Percentiles rank a stretch among this genome's conserved stretches.
These are phyloP conservation scores for Cladosporium sp. DNA, from an alignment of 2,329 filamentous ascomycete species.

Conservation along the genomic window DNA sequence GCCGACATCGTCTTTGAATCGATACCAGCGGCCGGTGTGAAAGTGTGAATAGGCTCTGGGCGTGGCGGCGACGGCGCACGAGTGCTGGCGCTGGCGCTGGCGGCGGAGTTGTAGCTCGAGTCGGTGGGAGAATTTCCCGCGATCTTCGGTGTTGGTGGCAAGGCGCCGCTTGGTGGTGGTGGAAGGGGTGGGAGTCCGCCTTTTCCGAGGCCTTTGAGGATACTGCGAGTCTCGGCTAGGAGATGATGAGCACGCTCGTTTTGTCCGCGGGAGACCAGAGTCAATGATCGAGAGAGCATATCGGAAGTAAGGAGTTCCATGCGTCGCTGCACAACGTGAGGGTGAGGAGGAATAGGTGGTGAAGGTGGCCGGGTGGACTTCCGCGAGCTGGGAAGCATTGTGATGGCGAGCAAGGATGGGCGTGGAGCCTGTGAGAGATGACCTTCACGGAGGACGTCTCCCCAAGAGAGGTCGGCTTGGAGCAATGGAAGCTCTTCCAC, in stretches of 20 bases:
- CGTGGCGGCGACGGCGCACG: constrained; percentile 44
- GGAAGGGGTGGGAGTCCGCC: constrained; percentile 89
- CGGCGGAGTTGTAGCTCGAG: constrained; percentile 22
- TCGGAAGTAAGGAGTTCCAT: constrained; percentile 98
- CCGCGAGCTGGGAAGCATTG: constrained; percentile 69
- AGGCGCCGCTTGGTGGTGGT: constrained; percentile 41
- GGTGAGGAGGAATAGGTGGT: constrained; percentile 90
- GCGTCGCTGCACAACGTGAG: constrained; percentile 88
- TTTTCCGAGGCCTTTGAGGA: constrained; percentile 93
- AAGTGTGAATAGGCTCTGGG: constrained; percentile 47
- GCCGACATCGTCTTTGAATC: constrained; percentile 79
- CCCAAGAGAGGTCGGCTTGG: constrained; percentile 90
- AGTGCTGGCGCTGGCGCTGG: constrained; percentile 17
- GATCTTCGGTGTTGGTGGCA: constrained; percentile 37
- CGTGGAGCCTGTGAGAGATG: constrained; percentile 81
- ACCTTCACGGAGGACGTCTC: constrained; percentile 88
- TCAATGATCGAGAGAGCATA: constrained; percentile 91
- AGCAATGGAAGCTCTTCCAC: constrained; percentile 94
- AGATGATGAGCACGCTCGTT: constrained; percentile 92
- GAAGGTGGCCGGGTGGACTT: constrained; percentile 48
- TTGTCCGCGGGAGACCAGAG: constrained; percentile 85
- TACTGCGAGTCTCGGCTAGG: constrained; percentile 88
- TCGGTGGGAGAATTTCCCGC: constrained; percentile 26
- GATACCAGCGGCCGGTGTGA: constrained; percentile 68
- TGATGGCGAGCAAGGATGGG: constrained; percentile 89